Conservation (phyloP, 176 grass and related monocot genomes). For the Melocanna baccifera region DNA sequence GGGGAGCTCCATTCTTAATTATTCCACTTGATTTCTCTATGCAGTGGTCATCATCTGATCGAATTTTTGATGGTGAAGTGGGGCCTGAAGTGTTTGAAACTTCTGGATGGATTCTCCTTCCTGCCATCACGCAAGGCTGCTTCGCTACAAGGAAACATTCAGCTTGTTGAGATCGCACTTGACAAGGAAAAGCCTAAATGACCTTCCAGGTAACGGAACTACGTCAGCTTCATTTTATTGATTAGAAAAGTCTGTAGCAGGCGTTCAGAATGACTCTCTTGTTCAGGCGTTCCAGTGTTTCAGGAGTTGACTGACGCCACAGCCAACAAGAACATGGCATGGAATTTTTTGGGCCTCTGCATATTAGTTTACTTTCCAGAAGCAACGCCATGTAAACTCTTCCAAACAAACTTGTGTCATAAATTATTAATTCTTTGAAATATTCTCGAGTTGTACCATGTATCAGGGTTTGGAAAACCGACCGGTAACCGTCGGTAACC, state of each 20-base stretch:
- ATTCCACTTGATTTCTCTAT: background rate
- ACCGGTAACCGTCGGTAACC: too few relatives aligned
- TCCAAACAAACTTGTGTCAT: background rate
- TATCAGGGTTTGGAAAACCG: too few relatives aligned
- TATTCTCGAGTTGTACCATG: background rate
- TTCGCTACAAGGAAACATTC: slow-evolving; percentile 68
- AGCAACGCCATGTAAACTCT: background rate
- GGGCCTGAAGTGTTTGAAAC: slow-evolving; percentile 73
- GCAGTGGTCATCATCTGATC: slow-evolving; percentile 82
- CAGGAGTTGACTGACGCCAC: background rate
- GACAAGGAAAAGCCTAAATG: slow-evolving; percentile 34
- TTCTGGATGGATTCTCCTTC: slow-evolving; percentile 77
- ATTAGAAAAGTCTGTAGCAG: background rate
- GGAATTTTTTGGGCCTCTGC: background rate
- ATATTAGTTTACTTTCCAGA: background rate
- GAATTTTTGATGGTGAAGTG: slow-evolving; percentile 95
- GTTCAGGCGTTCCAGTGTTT: background rate
- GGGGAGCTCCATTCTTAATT: background rate
- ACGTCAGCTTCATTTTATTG: background rate
- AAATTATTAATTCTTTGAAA: background rate
- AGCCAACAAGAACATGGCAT: background rate
- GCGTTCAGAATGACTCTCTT: background rate
- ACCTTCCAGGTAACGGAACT: background rate
- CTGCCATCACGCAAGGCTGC: slow-evolving; percentile 64
- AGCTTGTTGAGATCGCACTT: slow-evolving; percentile 66